Conservation (phyloP, 805 yeast species). For the Suhomyces pyralidae region DNA sequence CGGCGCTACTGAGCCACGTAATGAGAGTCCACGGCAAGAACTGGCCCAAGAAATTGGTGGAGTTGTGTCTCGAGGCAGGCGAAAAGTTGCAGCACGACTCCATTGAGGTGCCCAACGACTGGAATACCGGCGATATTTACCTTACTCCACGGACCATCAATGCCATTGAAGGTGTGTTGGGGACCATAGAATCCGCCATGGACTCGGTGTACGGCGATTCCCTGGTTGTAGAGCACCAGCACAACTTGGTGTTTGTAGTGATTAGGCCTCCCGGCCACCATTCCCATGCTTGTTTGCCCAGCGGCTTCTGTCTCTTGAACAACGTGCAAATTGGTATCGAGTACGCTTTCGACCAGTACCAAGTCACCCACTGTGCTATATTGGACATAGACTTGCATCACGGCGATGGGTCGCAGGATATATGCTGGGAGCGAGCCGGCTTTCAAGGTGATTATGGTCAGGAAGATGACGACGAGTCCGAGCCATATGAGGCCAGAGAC, state of each 20-base stretch:
- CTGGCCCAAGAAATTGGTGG: constrained; percentile 62
- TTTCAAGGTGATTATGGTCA: constrained; percentile 47
- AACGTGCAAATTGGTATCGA: constrained; percentile 80
- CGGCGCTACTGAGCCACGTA: constrained; percentile 59
- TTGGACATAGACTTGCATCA: constrained; percentile 83
- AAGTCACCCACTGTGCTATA: constrained; percentile 76
- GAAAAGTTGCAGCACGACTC: constrained; percentile 49
- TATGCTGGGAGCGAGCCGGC: constrained; percentile 77
- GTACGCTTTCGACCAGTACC: constrained; percentile 61
- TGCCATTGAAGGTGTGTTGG: constrained; percentile 75
- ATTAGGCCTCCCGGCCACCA: constrained; percentile 88
- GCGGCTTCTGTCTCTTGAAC: constrained; percentile 79
- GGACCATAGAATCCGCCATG: constrained; percentile 69
- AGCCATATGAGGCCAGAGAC: constrained; percentile 35
- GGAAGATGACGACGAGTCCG: constrained; percentile 43
- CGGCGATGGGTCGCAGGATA: constrained; percentile 87
- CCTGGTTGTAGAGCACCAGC: constrained; percentile 14
- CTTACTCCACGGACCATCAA: constrained; percentile 60
- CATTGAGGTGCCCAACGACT: constrained; percentile 73
- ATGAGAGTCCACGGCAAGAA: constrained; percentile 65
- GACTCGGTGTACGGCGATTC: constrained; percentile 40
- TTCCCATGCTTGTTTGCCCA: constrained; percentile 77
- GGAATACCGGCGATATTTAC: constrained; percentile 85
- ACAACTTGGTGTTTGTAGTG: constrained; percentile 56
- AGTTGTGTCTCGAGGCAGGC: constrained; percentile 58